phyloP scores from a whole-genome alignment of 306 rosid genomes.

The Lotus japonicus region DNA sequence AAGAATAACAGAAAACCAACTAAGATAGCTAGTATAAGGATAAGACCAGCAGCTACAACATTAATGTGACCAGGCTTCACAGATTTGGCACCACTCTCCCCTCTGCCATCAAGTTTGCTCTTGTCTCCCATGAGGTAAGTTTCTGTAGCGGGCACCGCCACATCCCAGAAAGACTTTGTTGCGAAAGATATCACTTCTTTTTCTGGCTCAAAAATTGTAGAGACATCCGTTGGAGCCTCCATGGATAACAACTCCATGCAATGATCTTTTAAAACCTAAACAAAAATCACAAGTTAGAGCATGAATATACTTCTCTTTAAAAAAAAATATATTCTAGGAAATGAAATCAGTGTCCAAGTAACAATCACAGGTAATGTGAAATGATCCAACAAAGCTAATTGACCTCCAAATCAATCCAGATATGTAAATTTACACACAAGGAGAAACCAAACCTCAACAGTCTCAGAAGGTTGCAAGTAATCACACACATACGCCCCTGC shows the following conservation, averaged over 20 bases:
- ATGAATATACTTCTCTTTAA: not conserved
- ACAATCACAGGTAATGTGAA: not conserved
- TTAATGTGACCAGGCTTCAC: slow-evolving; percentile 24
- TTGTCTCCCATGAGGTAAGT: slow-evolving; percentile 25
- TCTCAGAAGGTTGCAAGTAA: slow-evolving; percentile 82
- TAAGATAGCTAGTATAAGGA: slow-evolving; percentile 48
- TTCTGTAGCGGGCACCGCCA: slow-evolving; percentile 38
- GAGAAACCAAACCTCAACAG: slow-evolving; percentile 59
- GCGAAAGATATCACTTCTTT: slow-evolving; percentile 34
- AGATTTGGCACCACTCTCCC: slow-evolving; percentile 17
- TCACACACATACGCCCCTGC: slow-evolving; percentile 62
- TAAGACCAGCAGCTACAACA: slow-evolving; percentile 40
- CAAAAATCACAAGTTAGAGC: slow-evolving; percentile 5
- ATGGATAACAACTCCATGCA: slow-evolving; percentile 33
- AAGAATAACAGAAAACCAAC: slow-evolving; percentile 43
- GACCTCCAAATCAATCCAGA: slow-evolving; percentile 14
- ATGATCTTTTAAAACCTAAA: slow-evolving; percentile 42
- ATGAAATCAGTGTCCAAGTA: not conserved
- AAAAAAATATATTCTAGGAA: not conserved
- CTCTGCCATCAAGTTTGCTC: slow-evolving; percentile 23
- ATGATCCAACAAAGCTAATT: not conserved
- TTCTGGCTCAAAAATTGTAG: slow-evolving; percentile 67
- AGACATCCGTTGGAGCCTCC: slow-evolving; percentile 45
- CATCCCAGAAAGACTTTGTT: slow-evolving; percentile 66
- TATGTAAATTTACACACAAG: not conserved